phyloP scores from a whole-genome alignment of 805 yeast genomes.

The Cyberlindnera sargentensis region DNA sequence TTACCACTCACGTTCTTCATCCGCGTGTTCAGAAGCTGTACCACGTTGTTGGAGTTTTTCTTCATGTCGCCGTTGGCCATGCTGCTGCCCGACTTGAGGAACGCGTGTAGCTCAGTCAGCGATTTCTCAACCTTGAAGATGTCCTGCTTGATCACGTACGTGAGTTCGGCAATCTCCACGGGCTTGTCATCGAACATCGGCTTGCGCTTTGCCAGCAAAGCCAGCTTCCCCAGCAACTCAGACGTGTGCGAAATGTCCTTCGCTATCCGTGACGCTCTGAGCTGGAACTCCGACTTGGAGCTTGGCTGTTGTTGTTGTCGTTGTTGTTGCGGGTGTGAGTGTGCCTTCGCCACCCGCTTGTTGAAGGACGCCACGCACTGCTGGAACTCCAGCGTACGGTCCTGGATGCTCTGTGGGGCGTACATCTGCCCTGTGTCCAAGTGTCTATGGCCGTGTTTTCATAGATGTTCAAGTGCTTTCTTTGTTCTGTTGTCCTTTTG shows the following conservation, averaged over 20 bases:
- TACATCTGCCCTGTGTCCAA: constrained; percentile 2
- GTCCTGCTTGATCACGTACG: constrained; percentile 74
- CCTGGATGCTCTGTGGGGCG: constrained; percentile 40
- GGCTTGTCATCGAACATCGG: constrained; percentile 93
- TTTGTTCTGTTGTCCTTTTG: too few species aligned
- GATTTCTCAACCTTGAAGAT: constrained; percentile 73
- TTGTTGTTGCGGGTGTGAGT: constrained; percentile 8
- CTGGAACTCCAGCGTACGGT: constrained; percentile 88
- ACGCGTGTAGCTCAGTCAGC: constrained; percentile 53
- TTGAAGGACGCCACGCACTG: constrained; percentile 79
- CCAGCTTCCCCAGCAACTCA: constrained; percentile 69
- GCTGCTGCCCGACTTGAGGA: constrained; percentile 33
- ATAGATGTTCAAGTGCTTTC: not conserved
- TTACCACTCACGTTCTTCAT: constrained; percentile 90
- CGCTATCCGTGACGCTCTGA: constrained; percentile 74
- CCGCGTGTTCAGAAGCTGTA: constrained; percentile 78
- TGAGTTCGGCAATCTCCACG: constrained; percentile 85
- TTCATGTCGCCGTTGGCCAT: constrained; percentile 48
- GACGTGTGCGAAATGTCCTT: constrained; percentile 85
- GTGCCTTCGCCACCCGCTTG: constrained; percentile 40
- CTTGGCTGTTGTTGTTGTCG: constrained; percentile 13
- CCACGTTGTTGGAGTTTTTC: constrained; percentile 75
- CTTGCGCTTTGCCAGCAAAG: constrained; percentile 77
- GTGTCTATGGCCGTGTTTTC: not conserved
- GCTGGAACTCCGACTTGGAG: constrained; percentile 45